Evolutionary conservation across 345 rosid species (phyloP).

Genomic region (Erysimum cheiranthoides): DNA sequence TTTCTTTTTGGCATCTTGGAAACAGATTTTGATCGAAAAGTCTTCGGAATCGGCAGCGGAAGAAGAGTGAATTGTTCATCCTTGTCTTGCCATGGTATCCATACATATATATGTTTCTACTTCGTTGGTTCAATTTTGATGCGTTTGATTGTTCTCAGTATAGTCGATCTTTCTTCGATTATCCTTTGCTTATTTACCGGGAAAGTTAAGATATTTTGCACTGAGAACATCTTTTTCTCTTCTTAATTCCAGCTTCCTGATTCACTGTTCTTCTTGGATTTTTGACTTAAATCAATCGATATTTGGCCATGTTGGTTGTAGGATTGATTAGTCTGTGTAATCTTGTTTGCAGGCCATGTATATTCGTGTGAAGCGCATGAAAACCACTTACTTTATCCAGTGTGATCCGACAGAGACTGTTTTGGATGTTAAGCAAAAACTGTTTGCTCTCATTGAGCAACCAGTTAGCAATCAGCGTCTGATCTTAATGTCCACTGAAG

Average conservation of each 20-base stretch:
- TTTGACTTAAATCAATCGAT: constrained; percentile 8
- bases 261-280: constrained; percentile 7
- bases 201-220: constrained; percentile 14
- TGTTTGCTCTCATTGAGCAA: constrained; percentile 67
- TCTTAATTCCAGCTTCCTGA: not conserved
- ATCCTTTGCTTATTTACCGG: not conserved
- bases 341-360: constrained; percentile 72
- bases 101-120: not conserved
- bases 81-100: constrained; percentile 37
- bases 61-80: constrained; percentile 28
- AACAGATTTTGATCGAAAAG: constrained; percentile 14
- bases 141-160: not conserved
- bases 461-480: constrained; percentile 74
- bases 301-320: constrained; percentile 1
- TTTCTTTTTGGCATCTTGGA: not conserved
- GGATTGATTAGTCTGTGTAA: constrained; percentile 20
- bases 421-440: constrained; percentile 75
- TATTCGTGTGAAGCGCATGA: constrained; percentile 87
- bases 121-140: not conserved
- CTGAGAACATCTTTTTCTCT: not conserved
- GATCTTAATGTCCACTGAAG: constrained; percentile 62
- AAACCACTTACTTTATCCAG: constrained; percentile 83
- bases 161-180: constrained; percentile 11
- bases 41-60: constrained; percentile 8
- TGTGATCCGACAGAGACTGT: constrained; percentile 88